phyloP scores from a whole-genome alignment of 2,329 filamentous ascomycete species.

The Pseudofabraea citricarpa region DNA sequence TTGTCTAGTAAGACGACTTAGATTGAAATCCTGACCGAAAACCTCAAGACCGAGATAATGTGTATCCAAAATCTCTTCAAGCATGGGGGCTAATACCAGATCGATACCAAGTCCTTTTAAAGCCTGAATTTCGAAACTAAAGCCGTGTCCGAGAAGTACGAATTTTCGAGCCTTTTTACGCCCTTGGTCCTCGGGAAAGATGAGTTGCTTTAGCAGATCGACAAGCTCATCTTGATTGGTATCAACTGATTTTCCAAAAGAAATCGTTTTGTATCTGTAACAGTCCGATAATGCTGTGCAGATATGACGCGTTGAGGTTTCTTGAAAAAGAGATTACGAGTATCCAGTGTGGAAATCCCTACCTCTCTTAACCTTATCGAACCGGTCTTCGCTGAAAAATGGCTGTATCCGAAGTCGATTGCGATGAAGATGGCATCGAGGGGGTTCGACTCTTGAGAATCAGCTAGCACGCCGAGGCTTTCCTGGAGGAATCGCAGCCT shows the following conservation, averaged over 20 bases:
- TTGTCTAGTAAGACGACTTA: constrained; percentile 4
- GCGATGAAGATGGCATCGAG: constrained; percentile 10
- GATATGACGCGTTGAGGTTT: constrained; percentile 4
- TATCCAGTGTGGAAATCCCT: constrained; percentile 10
- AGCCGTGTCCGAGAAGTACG: constrained; percentile 5
- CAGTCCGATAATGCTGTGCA: constrained; percentile 10
- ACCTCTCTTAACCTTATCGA: constrained; percentile 10
- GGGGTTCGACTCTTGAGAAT: neutral
- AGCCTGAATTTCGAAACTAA: constrained; percentile 7
- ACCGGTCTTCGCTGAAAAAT: constrained; percentile 10
- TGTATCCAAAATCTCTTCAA: constrained; percentile 4
- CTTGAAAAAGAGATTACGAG: constrained; percentile 3
- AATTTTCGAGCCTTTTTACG: neutral
- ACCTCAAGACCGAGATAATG: constrained; percentile 2
- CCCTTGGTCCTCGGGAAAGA: neutral
- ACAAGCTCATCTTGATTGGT: constrained; percentile 6
- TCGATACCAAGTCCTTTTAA: constrained; percentile 7
- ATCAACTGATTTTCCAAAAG: constrained; percentile 6
- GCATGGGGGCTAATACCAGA: neutral
- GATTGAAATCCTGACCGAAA: constrained; percentile 6
- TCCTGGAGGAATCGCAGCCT: neutral
- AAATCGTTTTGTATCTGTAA: constrained; percentile 7
- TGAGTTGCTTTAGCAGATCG: constrained; percentile 2
- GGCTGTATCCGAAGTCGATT: constrained; percentile 12
- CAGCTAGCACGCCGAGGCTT: neutral